phyloP scores from a whole-genome alignment of 345 rosid species.

The Toxicodendron radicans region DNA sequence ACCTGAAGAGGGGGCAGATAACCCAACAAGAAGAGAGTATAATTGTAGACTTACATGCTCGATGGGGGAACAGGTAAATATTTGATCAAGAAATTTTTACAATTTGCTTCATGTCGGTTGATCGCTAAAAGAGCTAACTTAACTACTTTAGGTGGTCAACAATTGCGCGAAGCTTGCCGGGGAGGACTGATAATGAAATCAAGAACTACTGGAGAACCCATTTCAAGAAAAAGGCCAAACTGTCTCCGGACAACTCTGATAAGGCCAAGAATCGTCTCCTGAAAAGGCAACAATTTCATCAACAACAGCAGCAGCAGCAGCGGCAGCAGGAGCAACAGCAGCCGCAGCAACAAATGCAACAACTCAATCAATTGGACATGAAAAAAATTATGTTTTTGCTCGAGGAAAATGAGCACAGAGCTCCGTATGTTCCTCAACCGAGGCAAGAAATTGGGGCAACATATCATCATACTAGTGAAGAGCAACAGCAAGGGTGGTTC shows the following conservation, averaged over 20 bases:
- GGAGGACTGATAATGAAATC: conserved; percentile 90
- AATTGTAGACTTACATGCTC: conserved; percentile 82
- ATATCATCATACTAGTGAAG: conserved; percentile 29
- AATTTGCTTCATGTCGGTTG: neutral
- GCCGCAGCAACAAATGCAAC: conserved; percentile 29
- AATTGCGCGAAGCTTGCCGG: conserved; percentile 89
- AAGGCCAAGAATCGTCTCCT: conserved; percentile 57
- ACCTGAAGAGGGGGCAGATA: conserved; percentile 87
- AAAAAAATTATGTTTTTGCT: conserved; percentile 55
- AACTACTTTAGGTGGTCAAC: conserved; percentile 74
- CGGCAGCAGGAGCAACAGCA: conserved; percentile 24
- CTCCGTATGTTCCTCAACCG: conserved; percentile 44
- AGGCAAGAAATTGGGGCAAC: conserved; percentile 35
- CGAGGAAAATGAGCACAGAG: conserved; percentile 44
- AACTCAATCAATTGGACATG: conserved; percentile 58
- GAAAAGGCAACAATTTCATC: conserved; percentile 73
- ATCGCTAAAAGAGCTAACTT: neutral
- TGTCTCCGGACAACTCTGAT: conserved; percentile 43
- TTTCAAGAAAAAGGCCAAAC: conserved; percentile 77
- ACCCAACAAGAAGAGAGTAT: conserved; percentile 88
- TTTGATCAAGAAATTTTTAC: too few relatives aligned
- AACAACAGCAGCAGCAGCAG: conserved; percentile 50
- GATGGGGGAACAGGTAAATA: conserved; percentile 87
- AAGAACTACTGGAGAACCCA: conserved; percentile 96
- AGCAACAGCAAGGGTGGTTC: conserved; percentile 25